Evolutionary conservation across 257 asterid species (phyloP).

Genomic region (Paulownia fortunei): DNA sequence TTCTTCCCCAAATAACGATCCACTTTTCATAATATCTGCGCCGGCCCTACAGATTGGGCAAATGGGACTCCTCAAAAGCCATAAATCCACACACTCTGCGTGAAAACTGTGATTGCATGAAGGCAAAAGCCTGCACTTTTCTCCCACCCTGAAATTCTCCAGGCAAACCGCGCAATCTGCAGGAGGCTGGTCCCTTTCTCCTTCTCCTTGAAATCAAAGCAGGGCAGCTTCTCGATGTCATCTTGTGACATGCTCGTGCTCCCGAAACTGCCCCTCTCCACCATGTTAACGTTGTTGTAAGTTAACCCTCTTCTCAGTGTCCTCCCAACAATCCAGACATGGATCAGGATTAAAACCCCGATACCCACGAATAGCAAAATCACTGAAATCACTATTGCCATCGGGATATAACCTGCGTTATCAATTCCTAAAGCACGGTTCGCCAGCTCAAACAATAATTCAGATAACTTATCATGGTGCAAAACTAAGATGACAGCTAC

Average conservation of each 20-base stretch:
- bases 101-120: slow-evolving; percentile 73
- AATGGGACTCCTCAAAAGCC: slow-evolving; percentile 62
- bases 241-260: slow-evolving; percentile 58
- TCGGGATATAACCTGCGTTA: slow-evolving; percentile 23
- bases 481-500: too few species aligned
- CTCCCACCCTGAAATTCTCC: slow-evolving; percentile 58
- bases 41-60: slow-evolving; percentile 80
- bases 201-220: slow-evolving; percentile 59
- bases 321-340: slow-evolving; percentile 57
- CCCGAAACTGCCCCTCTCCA: slow-evolving; percentile 48
- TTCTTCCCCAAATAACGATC: slow-evolving; percentile 25
- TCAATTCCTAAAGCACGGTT: too few species aligned
- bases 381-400: slow-evolving; percentile 50
- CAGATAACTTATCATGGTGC: too few species aligned
- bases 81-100: slow-evolving; percentile 70
- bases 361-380: slow-evolving; percentile 45
- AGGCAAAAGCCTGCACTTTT: slow-evolving; percentile 75
- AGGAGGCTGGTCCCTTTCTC: slow-evolving; percentile 48
- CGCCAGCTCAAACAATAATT: too few species aligned
- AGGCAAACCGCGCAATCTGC: slow-evolving; percentile 73
- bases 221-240: slow-evolving; percentile 79
- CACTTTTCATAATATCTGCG: slow-evolving; percentile 25
- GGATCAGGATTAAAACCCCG: slow-evolving; percentile 50
- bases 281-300: slow-evolving; percentile 8
- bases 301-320: slow-evolving; percentile 38